phyloP scores from a whole-genome alignment of 2,329 filamentous ascomycete genomes.

The Alternaria postmessia region DNA sequence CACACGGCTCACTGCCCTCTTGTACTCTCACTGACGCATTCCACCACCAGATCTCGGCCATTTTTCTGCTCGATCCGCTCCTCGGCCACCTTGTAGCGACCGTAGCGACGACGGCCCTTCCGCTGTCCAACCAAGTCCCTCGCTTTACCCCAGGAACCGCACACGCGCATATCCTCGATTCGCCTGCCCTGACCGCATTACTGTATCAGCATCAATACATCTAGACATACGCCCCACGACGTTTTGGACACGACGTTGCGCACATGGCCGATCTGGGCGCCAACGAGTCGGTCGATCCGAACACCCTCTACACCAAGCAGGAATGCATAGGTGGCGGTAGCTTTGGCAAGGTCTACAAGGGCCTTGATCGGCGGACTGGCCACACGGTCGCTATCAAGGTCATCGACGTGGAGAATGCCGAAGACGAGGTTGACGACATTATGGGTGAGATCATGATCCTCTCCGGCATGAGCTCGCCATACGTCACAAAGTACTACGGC shows the following conservation, averaged over 20 bases:
- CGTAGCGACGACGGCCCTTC: constrained; percentile 13
- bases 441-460: constrained; percentile 98
- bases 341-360: constrained; percentile 99
- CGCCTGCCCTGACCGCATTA: not conserved
- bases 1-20: not conserved
- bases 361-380: constrained; percentile 91
- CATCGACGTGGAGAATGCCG: constrained; percentile 98
- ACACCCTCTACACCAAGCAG: constrained; percentile 87
- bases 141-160: constrained; percentile 7
- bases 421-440: constrained; percentile 99
- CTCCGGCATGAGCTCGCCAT: constrained; percentile 92
- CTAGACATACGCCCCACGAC: not conserved
- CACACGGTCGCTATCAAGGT: constrained; percentile 97
- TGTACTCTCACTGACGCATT: not conserved
- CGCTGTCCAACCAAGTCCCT: constrained; percentile 7
- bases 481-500: constrained; percentile 97
- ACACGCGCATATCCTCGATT: not conserved
- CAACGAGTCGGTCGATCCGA: constrained; percentile 76
- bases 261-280: constrained; percentile 33
- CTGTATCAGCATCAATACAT: not conserved
- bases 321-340: constrained; percentile 84
- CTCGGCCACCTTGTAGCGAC: constrained; percentile 7
- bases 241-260: not conserved
- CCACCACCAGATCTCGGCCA: not conserved
- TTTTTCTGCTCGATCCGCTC: constrained; percentile 6